Evolutionary conservation across 2,329 filamentous ascomycete genomes (phyloP).

Genomic region (Zymoseptoria passerinii): DNA sequence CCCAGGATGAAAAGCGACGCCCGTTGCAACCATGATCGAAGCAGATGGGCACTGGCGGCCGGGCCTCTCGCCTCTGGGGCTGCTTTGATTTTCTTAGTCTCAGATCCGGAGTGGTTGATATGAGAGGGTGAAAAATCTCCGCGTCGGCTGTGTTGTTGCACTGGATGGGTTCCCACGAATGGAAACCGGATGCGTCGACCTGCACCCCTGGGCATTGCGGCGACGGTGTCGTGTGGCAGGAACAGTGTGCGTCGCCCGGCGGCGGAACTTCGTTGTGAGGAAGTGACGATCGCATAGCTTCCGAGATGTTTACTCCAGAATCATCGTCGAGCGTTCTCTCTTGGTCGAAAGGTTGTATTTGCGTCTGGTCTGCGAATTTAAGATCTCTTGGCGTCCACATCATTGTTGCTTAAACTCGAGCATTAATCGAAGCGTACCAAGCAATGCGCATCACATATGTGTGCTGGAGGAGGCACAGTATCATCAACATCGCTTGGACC

Average conservation of each 20-base stretch:
- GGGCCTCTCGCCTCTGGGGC: not conserved
- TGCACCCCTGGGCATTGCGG: not conserved
- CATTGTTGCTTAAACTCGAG: not conserved
- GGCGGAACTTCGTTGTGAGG: not conserved
- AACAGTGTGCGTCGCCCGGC: not conserved
- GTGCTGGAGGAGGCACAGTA: not conserved
- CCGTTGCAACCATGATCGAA: constrained; percentile 5
- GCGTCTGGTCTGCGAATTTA: not conserved
- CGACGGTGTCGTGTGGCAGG: not conserved
- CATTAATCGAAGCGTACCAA: not conserved
- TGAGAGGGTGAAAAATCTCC: not conserved
- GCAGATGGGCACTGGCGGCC: not conserved
- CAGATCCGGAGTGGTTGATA: not conserved
- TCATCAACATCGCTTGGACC: not conserved
- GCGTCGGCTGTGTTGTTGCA: not conserved
- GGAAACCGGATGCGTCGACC: not conserved
- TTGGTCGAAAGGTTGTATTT: not conserved
- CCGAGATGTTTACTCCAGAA: not conserved
- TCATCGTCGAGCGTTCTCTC: not conserved
- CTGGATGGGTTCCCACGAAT: not conserved
- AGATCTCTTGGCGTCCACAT: not conserved
- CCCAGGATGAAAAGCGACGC: constrained; percentile 1
- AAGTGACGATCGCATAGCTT: not conserved
- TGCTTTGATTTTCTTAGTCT: not conserved
- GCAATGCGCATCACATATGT: not conserved